These are phyloP conservation scores for Ophiocordyceps camponoti-leonardi DNA, from an alignment of 2,329 filamentous ascomycete species.

Conservation along the genomic window DNA sequence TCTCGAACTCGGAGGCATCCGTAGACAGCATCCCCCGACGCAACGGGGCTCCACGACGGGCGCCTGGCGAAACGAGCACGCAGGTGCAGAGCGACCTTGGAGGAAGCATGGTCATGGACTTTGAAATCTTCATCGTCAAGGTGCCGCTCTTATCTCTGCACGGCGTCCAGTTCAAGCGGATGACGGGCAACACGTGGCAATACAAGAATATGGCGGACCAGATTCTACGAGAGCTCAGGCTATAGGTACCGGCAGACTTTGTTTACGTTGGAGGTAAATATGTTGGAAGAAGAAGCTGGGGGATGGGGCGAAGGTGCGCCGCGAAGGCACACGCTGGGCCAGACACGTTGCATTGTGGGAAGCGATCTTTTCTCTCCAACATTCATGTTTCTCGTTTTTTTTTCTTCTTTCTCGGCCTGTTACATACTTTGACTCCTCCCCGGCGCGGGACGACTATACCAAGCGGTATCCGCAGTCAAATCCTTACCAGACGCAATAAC, in stretches of 20 bases:
- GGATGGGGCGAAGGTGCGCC: not conserved
- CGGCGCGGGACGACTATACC: too few relatives aligned
- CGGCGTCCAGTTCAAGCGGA: conserved; percentile 95
- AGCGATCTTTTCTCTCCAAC: not conserved
- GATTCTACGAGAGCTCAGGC: conserved; percentile 69
- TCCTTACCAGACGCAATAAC: too few relatives aligned
- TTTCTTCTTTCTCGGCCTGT: too few relatives aligned
- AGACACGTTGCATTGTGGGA: not conserved
- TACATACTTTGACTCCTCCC: too few relatives aligned
- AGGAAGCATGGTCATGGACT: conserved; percentile 67
- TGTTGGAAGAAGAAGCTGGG: not conserved
- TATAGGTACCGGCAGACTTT: conserved; percentile 31
- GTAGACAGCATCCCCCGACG: conserved; percentile 52
- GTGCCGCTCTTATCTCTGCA: conserved; percentile 84
- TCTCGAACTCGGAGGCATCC: conserved; percentile 75
- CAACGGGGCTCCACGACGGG: conserved; percentile 32
- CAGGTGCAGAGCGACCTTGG: conserved; percentile 84
- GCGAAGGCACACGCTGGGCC: not conserved
- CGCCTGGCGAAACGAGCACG: conserved; percentile 76
- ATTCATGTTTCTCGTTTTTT: not conserved
- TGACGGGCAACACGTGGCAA: conserved; percentile 91
- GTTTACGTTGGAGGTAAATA: not conserved
- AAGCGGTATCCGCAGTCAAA: too few relatives aligned
- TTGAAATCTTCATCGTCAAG: conserved; percentile 96
- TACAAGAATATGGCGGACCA: conserved; percentile 98